A percentile compares a stretch with the other conserved stretches of the same genome.
Conservation (phyloP, 805 yeast genomes). For the Myxozyma mucilagina region DNA sequence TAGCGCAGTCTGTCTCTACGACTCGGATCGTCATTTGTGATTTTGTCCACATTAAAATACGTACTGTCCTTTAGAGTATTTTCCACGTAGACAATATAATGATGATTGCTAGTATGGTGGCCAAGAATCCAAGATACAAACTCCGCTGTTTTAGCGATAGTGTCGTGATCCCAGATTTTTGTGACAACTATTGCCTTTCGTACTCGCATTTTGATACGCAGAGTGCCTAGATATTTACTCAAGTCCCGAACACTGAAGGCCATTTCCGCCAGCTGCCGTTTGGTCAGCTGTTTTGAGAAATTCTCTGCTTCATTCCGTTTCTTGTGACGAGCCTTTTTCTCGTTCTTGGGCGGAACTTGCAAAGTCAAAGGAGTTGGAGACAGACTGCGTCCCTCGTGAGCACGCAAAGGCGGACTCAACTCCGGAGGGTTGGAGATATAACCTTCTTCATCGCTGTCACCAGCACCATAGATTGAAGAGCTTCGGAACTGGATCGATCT, state of each 20-base stretch:
- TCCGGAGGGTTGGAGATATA: neutral
- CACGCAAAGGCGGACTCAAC: neutral
- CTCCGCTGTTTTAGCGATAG: constrained; percentile 73
- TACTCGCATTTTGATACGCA: constrained; percentile 58
- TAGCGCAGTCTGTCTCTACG: constrained; percentile 41
- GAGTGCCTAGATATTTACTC: constrained; percentile 36
- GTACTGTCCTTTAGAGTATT: constrained; percentile 58
- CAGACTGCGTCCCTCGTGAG: neutral
- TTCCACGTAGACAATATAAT: constrained; percentile 67
- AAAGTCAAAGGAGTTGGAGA: constrained; percentile 1
- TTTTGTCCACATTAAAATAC: constrained; percentile 59
- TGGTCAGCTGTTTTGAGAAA: constrained; percentile 31
- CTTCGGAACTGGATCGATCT: constrained; percentile 9
- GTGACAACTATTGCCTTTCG: constrained; percentile 77
- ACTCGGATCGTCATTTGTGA: constrained; percentile 48
- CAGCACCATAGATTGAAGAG: neutral
- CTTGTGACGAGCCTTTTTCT: neutral
- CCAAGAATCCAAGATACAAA: constrained; percentile 72
- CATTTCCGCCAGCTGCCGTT: constrained; percentile 37
- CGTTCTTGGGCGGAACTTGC: neutral
- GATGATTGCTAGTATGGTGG: constrained; percentile 10
- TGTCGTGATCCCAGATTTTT: constrained; percentile 78
- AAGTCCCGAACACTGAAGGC: constrained; percentile 39
- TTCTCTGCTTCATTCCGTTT: neutral
- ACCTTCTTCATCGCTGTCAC: neutral